Conservation (phyloP, 371 early-diverging fungal genomes). For the Mortierella sp. region DNA sequence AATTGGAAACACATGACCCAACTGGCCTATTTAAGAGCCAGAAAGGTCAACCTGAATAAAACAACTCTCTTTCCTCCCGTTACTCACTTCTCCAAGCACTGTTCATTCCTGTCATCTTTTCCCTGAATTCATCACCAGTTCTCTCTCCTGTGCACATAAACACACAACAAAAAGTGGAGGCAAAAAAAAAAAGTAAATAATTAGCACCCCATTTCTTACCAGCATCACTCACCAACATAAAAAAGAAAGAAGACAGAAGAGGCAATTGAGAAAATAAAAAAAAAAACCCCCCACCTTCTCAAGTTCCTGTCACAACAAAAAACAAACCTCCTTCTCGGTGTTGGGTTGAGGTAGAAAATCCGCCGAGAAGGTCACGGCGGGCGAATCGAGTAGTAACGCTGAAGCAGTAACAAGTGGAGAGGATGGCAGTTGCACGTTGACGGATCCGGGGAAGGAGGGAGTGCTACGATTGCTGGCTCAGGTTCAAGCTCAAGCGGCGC, state of each 20-base stretch:
- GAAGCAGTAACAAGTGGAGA: not conserved
- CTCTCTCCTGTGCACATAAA: slow-evolving; percentile 19
- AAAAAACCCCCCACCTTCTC: slow-evolving; percentile 3
- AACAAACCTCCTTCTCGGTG: not conserved
- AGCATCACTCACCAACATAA: not conserved
- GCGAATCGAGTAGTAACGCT: not conserved
- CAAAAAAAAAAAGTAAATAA: not conserved
- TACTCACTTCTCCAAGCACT: too few relatives aligned
- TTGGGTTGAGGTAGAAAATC: not conserved
- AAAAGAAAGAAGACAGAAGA: not conserved
- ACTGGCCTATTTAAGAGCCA: too few relatives aligned
- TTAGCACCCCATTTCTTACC: too few relatives aligned
- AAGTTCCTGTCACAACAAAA: slow-evolving; percentile 16
- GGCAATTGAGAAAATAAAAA: not conserved
- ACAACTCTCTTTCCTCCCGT: too few relatives aligned
- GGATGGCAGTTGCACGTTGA: not conserved
- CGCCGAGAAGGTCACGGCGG: not conserved
- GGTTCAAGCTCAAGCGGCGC: not conserved
- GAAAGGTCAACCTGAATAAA: too few relatives aligned
- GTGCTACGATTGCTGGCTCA: not conserved
- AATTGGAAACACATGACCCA: too few relatives aligned
- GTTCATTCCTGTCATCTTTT: too few relatives aligned
- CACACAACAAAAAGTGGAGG: not conserved
- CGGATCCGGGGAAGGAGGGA: not conserved
- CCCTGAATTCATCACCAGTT: too few relatives aligned